Base-by-base conservation (phyloP, 2,329 filamentous ascomycete species). In the Pyrenophora graminea region DNA sequence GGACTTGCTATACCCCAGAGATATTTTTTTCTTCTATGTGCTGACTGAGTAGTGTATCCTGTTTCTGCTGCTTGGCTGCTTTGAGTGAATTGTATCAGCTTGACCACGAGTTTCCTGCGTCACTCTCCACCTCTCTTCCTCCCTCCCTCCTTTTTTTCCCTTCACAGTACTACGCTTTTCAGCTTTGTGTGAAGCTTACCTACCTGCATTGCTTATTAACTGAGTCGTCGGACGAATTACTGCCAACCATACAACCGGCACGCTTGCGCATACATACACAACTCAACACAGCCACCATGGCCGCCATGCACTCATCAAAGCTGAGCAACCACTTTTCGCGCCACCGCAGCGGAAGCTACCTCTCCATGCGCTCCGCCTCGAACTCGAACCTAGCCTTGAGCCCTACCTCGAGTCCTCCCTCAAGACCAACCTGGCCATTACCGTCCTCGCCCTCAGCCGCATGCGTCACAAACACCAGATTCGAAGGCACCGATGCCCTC, bases 401-500 rank as follows among this genome's bases (percentile, higher is more conserved):
- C 19, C 19, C 19, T 21, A 21, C 19, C 19, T 21, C 19, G 5
- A 21, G 19, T 5, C 19, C 19, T 21, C 19, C 19, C 19, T 21
- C 19, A 21, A 21, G 5, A 21, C 19, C 19, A 5, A 21, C 19
- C 19, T 21, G 3, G 19, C 19, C 19, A 21, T 15, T 15, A 5
- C 19, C 19, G 5, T 15, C 19, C 19, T 21, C 3, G 19, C 19
- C 19, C 19, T 21, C 5, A 5, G 19, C 19, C 19, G 19, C 19
- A 21, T 5, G 5, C 19, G 19, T 5, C 19, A 21, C 19, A 21
- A 21, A 21, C 19, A 21, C 19, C 19, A 21, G 19, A 21, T 62
- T 62, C 49, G 32, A 60, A 39, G 59, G 59, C 38, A 62, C 59
- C 32, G 59, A 62, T 25, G 48, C 54, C 18, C 50, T 62, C 2